Conservation (phyloP, 2,329 filamentous ascomycete species). For the Clarireedia monteithiana region DNA sequence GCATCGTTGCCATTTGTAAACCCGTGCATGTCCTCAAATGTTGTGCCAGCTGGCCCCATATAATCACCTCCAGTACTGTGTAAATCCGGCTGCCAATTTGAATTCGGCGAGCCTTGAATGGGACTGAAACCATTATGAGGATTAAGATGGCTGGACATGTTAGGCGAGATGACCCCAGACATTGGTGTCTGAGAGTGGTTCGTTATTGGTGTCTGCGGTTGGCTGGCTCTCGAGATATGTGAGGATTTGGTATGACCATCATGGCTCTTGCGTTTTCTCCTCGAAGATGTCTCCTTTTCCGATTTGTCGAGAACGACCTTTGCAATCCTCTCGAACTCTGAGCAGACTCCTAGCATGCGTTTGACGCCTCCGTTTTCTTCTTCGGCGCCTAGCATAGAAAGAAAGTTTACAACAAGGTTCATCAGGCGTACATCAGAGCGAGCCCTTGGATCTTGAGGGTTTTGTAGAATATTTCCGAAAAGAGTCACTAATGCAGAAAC, state of each 20-base stretch:
- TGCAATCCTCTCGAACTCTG: slow-evolving; percentile 94
- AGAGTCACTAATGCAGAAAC: slow-evolving; percentile 91
- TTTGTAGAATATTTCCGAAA: slow-evolving; percentile 94
- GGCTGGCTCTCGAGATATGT: slow-evolving; percentile 8
- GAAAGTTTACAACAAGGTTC: slow-evolving; percentile 85
- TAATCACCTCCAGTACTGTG: slow-evolving; percentile 17
- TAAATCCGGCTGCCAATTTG: slow-evolving; percentile 20
- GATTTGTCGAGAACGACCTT: slow-evolving; percentile 85
- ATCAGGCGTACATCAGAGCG: slow-evolving; percentile 85
- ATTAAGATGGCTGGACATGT: slow-evolving; percentile 19
- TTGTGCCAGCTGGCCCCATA: slow-evolving; percentile 21
- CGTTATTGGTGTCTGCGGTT: slow-evolving; percentile 22
- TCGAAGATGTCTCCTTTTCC: slow-evolving; percentile 61
- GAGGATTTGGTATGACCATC: slow-evolving; percentile 33
- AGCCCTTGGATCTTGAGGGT: slow-evolving; percentile 81
- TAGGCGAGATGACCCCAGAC: slow-evolving; percentile 23
- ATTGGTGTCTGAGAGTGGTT: slow-evolving; percentile 18
- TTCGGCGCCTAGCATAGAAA: slow-evolving; percentile 82
- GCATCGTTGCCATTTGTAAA: slow-evolving; percentile 24
- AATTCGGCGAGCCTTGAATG: slow-evolving; percentile 16
- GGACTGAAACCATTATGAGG: slow-evolving; percentile 24
- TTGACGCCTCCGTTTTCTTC: slow-evolving; percentile 85
- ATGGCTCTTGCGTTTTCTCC: slow-evolving; percentile 76
- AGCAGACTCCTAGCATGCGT: slow-evolving; percentile 87
- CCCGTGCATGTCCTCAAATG: slow-evolving; percentile 24